Conservation (phyloP, 257 asterid species). For the Gentiana dahurica region DNA sequence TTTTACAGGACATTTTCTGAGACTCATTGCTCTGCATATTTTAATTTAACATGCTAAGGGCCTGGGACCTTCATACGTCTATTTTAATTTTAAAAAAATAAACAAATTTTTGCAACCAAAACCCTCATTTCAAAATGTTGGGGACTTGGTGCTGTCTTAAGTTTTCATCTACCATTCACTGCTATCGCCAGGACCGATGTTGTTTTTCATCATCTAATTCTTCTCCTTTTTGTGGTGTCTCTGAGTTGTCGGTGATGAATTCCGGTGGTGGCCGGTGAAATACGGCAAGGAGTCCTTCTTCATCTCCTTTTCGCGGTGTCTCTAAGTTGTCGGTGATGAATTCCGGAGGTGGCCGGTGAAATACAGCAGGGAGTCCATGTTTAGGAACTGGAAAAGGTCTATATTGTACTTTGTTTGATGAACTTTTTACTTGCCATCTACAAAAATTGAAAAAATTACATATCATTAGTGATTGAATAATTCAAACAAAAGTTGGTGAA, state of each 20-base stretch:
- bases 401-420: slow-evolving; percentile 28
- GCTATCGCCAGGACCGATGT: too few relatives aligned
- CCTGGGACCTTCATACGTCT: too few relatives aligned
- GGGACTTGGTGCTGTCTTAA: neutral
- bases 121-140: slow-evolving; percentile 4
- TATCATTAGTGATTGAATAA: too few relatives aligned
- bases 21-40: slow-evolving; percentile 18
- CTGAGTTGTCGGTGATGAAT: too few relatives aligned
- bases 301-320: too few relatives aligned
- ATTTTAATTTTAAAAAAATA: too few relatives aligned
- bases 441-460: slow-evolving; percentile 6
- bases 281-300: too few relatives aligned
- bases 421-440: slow-evolving; percentile 69
- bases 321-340: slow-evolving; percentile 10
- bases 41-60: slow-evolving; percentile 13
- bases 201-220: too few relatives aligned
- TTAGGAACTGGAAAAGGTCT: slow-evolving; percentile 83
- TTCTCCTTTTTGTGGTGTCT: too few relatives aligned
- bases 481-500: too few relatives aligned
- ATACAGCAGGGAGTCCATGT: slow-evolving; percentile 58
- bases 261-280: too few relatives aligned
- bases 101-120: neutral
- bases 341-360: slow-evolving; percentile 24
- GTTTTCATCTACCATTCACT: too few relatives aligned
- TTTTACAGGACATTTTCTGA: slow-evolving; percentile 16